Conservation (phyloP, 441 rosid species). For the Iberis amara region DNA sequence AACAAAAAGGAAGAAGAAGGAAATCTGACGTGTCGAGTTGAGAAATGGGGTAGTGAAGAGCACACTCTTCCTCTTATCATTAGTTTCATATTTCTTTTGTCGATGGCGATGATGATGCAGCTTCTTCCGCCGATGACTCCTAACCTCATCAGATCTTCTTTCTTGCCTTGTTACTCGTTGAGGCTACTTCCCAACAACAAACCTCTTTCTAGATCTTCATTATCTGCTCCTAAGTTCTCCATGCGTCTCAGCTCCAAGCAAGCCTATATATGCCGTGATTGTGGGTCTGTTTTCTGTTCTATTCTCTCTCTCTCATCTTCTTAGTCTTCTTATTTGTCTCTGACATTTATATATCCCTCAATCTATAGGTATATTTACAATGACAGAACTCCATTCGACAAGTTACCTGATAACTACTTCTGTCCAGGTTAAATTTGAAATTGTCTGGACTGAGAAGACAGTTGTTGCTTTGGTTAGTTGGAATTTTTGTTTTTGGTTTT, state of each 20-base stretch:
- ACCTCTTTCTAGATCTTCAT: constrained; percentile 14
- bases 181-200: constrained; percentile 14
- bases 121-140: neutral
- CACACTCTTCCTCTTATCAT: too few species aligned
- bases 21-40: too few species aligned
- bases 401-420: constrained; percentile 61
- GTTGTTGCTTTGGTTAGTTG: neutral
- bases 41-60: too few species aligned
- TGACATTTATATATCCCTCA: neutral
- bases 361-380: constrained; percentile 71
- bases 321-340: neutral
- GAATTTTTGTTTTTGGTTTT: constrained; percentile 1
- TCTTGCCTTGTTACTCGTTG: constrained; percentile 23
- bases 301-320: too few species aligned
- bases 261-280: constrained; percentile 86
- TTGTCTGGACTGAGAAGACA: neutral
- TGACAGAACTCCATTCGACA: constrained; percentile 86
- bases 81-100: too few species aligned
- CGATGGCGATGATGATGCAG: too few species aligned
- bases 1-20: too few species aligned
- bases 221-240: constrained; percentile 45
- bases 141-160: constrained; percentile 16
- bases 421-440: constrained; percentile 53
- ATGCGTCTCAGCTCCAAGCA: constrained; percentile 85
- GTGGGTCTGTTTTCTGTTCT: constrained; percentile 32